A percentile compares a stretch with the other conserved stretches of the same genome.
phyloP scores from a whole-genome alignment of 345 rosid species.

The Melastoma malabathricum region DNA sequence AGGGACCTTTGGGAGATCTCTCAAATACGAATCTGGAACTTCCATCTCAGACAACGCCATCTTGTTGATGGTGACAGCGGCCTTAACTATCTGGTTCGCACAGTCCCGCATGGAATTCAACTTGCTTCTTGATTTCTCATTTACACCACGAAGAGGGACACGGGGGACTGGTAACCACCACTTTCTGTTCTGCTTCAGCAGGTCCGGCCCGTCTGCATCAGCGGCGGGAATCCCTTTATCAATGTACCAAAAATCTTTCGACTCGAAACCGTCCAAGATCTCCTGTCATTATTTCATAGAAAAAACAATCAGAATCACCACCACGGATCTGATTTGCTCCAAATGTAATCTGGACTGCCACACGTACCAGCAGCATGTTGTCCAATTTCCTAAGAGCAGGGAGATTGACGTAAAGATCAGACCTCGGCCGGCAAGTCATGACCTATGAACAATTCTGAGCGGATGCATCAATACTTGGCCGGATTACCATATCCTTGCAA shows the following conservation, averaged over 20 bases:
- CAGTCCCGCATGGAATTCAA: conserved; percentile 26
- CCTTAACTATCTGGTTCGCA: conserved; percentile 31
- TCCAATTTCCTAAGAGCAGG: conserved; percentile 34
- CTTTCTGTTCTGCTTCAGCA: conserved; percentile 29
- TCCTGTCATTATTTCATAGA: conserved; percentile 12
- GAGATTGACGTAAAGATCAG: conserved; percentile 28
- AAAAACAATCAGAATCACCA: not conserved
- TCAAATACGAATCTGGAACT: conserved; percentile 24
- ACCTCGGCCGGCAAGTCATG: conserved; percentile 32
- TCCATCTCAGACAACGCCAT: conserved; percentile 27
- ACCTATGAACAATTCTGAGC: conserved; percentile 12
- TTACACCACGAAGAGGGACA: conserved; percentile 26
- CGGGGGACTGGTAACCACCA: conserved; percentile 41
- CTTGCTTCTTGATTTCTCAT: conserved; percentile 20
- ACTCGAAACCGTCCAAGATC: conserved; percentile 21
- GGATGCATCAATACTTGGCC: not conserved
- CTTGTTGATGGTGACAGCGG: conserved; percentile 29
- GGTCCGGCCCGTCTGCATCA: conserved; percentile 16
- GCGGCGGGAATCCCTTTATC: conserved; percentile 18
- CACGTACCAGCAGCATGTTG: conserved; percentile 33
- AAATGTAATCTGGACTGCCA: not conserved
- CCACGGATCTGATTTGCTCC: too few species aligned
- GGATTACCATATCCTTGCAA: too few species aligned
- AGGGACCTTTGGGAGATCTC: conserved; percentile 32
- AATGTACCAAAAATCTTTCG: conserved; percentile 26